phyloP scores from a whole-genome alignment of 768 basidiomycete species.

The Pisolithus marmoratus region DNA sequence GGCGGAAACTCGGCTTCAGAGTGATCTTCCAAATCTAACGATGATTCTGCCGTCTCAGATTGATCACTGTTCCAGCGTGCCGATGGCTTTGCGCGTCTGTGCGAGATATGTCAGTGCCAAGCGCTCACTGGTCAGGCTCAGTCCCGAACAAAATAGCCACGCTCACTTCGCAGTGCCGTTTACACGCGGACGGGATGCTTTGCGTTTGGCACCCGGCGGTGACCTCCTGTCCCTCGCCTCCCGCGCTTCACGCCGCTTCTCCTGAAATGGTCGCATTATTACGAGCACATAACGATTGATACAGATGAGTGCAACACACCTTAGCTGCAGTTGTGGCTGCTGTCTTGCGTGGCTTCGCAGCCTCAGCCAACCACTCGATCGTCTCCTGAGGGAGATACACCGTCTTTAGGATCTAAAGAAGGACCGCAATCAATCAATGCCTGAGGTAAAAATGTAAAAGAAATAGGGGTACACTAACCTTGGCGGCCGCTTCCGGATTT shows the following conservation, averaged over 20 bases:
- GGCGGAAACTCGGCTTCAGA: conserved; percentile 2
- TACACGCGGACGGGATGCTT: conserved; percentile 33
- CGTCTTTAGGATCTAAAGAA: conserved; percentile 55
- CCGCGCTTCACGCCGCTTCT: conserved; percentile 29
- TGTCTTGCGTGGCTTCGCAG: conserved; percentile 35
- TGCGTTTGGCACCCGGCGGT: conserved; percentile 43
- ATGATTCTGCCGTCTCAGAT: conserved; percentile 26
- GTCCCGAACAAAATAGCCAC: neutral
- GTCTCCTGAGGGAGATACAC: conserved; percentile 63
- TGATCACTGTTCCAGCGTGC: conserved; percentile 29
- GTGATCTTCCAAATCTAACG: conserved; percentile 25
- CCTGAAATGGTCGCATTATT: conserved; percentile 15
- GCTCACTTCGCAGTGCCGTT: conserved; percentile 25
- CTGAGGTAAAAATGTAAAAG: neutral
- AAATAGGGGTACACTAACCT: conserved; percentile 34
- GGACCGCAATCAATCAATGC: neutral
- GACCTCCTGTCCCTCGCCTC: conserved; percentile 50
- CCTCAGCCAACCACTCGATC: conserved; percentile 50
- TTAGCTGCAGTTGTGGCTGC: conserved; percentile 23
- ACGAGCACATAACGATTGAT: neutral
- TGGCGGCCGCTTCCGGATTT: conserved; percentile 55
- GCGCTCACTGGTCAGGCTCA: neutral
- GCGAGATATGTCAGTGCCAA: neutral
- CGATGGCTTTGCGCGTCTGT: conserved; percentile 24
- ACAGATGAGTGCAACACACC: conserved; percentile 3